Evolutionary conservation across 2,329 filamentous ascomycete species (phyloP), one percentile per base, ranked within the genome.

Genomic region (Monilinia laxa): DNA sequence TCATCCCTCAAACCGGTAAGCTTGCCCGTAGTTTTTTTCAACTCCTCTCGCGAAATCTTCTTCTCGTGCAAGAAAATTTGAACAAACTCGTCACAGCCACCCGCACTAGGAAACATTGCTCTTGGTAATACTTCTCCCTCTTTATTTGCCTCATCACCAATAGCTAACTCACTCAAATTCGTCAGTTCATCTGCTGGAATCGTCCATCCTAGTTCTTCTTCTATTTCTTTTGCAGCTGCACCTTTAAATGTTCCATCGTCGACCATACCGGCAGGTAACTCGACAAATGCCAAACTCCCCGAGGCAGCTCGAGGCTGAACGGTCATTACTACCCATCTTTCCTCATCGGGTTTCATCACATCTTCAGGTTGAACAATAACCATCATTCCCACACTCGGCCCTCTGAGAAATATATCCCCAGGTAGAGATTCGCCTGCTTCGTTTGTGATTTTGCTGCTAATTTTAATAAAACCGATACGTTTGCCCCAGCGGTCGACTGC

Each of bases 31-130:
- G 84, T 87, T 65, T 84, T 81, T 18, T 77, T 74, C 62, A 89
- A 75, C 73, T 83, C 80, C 0, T 72, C 75, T 42, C 84, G 78
- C 9, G 81, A 78, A 4, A 88, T 79, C 31, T 80, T 78, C 58
- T 81, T 79, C 77, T 87, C 84, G 70, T 84, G 80, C 70, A 84
- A 80, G 72, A 85, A 88, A 28, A 88, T 81, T 12, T 82, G 84
- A 25, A 88, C 79, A 71, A 83, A 81, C 75, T 88, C 86, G 74
- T 89, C 86, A 70, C 84, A 87, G 0, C 83, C 86, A 0, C 86
- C 86, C 0, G 84, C 80, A 10, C 83, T 85, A 4, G 85, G 85
- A 66, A 81, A 87, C 80, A 87, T 80, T 4, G 81, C 85, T 38
- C 73, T 71, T 0, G 83, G 78, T 2, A 85, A 70, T 1, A 66